These are phyloP conservation scores for Lentinula edodes DNA, from an alignment of 768 basidiomycete species.

Conservation along the genomic window DNA sequence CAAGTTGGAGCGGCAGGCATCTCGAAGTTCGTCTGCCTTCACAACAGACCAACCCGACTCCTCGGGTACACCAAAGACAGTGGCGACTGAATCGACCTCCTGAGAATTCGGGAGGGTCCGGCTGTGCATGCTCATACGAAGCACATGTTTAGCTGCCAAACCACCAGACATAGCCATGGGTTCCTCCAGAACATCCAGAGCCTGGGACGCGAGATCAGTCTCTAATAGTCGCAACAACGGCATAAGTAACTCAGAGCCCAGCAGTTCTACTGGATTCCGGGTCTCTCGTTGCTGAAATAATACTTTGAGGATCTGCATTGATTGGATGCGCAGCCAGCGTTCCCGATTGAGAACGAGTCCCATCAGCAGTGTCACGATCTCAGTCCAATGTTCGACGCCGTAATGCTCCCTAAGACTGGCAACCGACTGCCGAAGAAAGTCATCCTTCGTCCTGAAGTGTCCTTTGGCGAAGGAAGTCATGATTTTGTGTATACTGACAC, in stretches of 20 bases:
- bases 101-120: constrained; percentile 32
- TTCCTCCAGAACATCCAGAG: constrained; percentile 91
- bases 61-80: constrained; percentile 77
- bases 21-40: constrained; percentile 53
- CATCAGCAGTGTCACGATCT: constrained; percentile 80
- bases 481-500: constrained; percentile 78
- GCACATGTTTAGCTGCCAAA: constrained; percentile 76
- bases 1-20: constrained; percentile 69
- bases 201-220: constrained; percentile 78
- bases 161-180: constrained; percentile 77
- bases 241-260: constrained; percentile 87
- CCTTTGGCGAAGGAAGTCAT: constrained; percentile 85
- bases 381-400: constrained; percentile 65
- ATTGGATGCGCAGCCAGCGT: constrained; percentile 74
- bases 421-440: constrained; percentile 88
- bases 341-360: constrained; percentile 81
- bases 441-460: constrained; percentile 88
- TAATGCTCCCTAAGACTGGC: constrained; percentile 84
- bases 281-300: constrained; percentile 84
- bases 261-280: constrained; percentile 60
- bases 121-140: constrained; percentile 85
- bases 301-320: constrained; percentile 85
- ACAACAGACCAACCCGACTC: constrained; percentile 87
- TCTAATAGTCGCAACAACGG: constrained; percentile 85
- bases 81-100: constrained; percentile 51